Evolutionary conservation across 108 stramenopile genomes (phyloP).

Genomic region (Parietichytrium sp.): DNA sequence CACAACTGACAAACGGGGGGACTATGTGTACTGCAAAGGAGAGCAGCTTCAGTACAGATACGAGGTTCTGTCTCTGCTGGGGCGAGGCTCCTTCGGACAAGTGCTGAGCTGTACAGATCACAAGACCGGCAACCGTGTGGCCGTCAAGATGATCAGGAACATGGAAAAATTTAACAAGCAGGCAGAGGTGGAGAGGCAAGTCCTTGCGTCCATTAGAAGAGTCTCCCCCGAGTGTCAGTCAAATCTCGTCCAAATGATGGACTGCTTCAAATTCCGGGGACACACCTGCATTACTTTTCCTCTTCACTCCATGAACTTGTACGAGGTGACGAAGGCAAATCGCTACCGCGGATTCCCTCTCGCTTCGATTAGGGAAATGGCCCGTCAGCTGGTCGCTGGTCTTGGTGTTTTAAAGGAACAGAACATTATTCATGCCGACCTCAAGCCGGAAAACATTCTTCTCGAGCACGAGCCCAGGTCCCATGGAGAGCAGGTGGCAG

Average conservation of each 20-base stretch:
- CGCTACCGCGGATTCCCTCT: conserved; percentile 89
- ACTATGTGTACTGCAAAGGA: neutral
- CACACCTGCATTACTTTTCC: conserved; percentile 95
- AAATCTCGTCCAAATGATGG: conserved; percentile 75
- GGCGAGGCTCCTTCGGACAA: conserved; percentile 95
- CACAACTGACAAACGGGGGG: conserved; percentile 20
- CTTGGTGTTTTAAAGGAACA: conserved; percentile 68
- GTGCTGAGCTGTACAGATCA: conserved; percentile 79
- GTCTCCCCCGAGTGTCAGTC: conserved; percentile 48
- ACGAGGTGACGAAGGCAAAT: conserved; percentile 85
- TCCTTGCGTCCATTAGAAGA: conserved; percentile 65
- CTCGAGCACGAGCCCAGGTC: conserved; percentile 55
- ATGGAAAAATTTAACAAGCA: conserved; percentile 88
- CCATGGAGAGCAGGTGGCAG: neutral
- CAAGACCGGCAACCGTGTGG: conserved; percentile 71
- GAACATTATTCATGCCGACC: conserved; percentile 90
- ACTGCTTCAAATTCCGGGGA: conserved; percentile 78
- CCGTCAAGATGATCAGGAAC: conserved; percentile 93
- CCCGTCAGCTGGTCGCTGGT: conserved; percentile 69
- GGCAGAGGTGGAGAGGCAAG: conserved; percentile 86
- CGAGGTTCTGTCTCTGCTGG: conserved; percentile 71
- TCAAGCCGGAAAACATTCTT: conserved; percentile 97
- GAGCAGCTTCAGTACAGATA: conserved; percentile 45
- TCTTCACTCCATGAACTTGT: conserved; percentile 81
- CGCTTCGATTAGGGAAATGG: conserved; percentile 61